Evolutionary conservation across 306 rosid species (phyloP), one percentile per base, ranked within the genome.

Genomic region (Hippophae rhamnoides): DNA sequence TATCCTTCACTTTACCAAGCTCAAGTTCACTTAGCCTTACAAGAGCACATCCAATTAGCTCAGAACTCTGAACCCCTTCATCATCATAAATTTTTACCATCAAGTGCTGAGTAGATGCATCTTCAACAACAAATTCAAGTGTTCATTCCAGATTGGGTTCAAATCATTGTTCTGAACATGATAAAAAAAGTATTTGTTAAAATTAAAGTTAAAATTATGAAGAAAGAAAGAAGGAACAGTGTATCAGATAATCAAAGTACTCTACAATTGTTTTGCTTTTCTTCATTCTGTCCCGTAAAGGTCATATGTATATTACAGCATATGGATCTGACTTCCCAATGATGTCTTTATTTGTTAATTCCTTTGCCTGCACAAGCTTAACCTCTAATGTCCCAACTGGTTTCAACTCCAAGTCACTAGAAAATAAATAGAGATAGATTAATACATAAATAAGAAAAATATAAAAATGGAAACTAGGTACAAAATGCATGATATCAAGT

Each of bases 321-420:
- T 64, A 93, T 18, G 99, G 99, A 70, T 93, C 97, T 45, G 99
- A 93, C 74, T 93, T 93, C 64, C 99, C 99, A 52, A 93, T 74
- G 18, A 93, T 10, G 69, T 93, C 99, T 74, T 93, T 93, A 82
- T 93, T 93, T 57, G 95, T 88, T 60, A 93, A 78, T 9, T 72
- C 95, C 81, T 88, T 93, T 27, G 94, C 99, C 79, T 93, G 99
- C 63, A 93, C 99, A 73, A 93, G 96, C 79, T 93, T 93, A 66
- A 93, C 97, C 73, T 93, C 99, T 70, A 93, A 74, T 62, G 81
- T 70, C 59, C 99, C 99, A 10, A 77, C 90, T 64, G 99, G 88
- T 77, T 93, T 93, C 76, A 93, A 69, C 78, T 93, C 99, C 73
- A 93, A 72, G 64, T 93, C 95, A 80, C 99, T 93, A 71, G 63